Evolutionary conservation across 1,284 basidiomycete species (phyloP).

Genomic region (Trichosporon faecale): DNA sequence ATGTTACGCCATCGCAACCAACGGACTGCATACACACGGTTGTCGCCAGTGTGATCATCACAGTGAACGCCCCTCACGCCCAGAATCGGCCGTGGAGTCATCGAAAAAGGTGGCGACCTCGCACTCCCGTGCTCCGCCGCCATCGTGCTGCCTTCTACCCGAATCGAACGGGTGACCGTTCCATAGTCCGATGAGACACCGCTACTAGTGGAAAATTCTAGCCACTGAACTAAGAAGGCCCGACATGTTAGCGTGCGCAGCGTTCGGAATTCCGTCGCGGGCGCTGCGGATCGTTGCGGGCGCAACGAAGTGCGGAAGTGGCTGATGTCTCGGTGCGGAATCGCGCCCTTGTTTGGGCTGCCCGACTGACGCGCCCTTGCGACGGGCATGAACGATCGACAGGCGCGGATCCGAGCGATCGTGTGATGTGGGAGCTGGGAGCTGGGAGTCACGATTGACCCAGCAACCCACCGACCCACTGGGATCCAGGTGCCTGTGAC

Average conservation of each 20-base stretch:
- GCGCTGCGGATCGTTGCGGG: too few species aligned
- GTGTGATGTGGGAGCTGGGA: background rate
- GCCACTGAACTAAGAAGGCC: constrained; percentile 3
- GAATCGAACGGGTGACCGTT: constrained; percentile 12
- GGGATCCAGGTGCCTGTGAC: background rate
- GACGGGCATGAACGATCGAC: background rate
- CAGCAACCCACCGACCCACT: background rate
- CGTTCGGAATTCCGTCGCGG: background rate
- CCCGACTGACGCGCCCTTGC: background rate
- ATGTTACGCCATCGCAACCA: background rate
- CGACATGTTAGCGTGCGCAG: background rate
- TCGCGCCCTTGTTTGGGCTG: background rate
- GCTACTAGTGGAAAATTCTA: constrained; percentile 6
- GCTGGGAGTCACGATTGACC: background rate
- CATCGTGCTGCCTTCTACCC: constrained; percentile 1
- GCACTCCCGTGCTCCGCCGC: background rate
- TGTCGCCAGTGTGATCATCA: background rate
- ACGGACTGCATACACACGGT: background rate
- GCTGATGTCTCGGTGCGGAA: background rate
- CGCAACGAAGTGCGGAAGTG: background rate
- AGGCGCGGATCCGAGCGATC: background rate
- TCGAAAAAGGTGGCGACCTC: background rate
- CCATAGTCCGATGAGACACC: constrained; percentile 1
- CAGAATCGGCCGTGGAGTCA: background rate
- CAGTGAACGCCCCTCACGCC: background rate